These are phyloP conservation scores for Mycena indigotica DNA, from an alignment of 768 basidiomycete species.

Conservation along the genomic window DNA sequence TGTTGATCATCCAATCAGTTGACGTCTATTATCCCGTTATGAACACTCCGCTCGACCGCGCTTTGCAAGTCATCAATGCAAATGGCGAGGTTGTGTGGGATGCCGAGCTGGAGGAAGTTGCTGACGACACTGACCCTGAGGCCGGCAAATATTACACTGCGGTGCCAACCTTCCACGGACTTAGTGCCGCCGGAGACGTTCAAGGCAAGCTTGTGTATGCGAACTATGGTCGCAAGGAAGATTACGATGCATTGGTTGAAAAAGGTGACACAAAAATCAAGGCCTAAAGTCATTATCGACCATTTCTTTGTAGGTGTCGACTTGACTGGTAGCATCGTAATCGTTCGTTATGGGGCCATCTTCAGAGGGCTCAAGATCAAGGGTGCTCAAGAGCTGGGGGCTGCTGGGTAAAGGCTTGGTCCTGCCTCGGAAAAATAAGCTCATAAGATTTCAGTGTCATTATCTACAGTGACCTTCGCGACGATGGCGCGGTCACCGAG, in stretches of 20 bases:
- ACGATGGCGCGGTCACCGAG: conserved; percentile 64
- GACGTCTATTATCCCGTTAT: conserved; percentile 74
- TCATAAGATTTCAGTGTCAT: conserved; percentile 39
- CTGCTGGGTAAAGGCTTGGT: conserved; percentile 48
- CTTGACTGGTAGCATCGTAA: conserved; percentile 57
- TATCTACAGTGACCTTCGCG: conserved; percentile 66
- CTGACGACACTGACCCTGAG: conserved; percentile 65
- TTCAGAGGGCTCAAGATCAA: conserved; percentile 77
- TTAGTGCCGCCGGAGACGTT: conserved; percentile 68
- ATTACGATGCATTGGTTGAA: conserved; percentile 61
- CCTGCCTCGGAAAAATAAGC: no score
- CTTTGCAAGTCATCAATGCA: conserved; percentile 56
- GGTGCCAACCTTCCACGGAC: conserved; percentile 70
- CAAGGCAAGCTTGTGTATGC: conserved; percentile 62
- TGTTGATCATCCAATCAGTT: conserved; percentile 26
- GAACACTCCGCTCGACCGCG: conserved; percentile 63
- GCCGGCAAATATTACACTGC: conserved; percentile 58
- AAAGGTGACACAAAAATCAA: conserved; percentile 37
- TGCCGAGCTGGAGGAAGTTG: conserved; percentile 67
- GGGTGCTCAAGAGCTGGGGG: conserved; percentile 66
- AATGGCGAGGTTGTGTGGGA: conserved; percentile 54
- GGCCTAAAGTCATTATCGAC: neutral
- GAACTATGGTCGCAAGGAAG: conserved; percentile 57
- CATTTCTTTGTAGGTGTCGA: conserved; percentile 48
- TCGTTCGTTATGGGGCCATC: conserved; percentile 59